These are phyloP conservation scores for Xylaria curta DNA, from an alignment of 495 filamentous ascomycete genomes.

Conservation along the genomic window DNA sequence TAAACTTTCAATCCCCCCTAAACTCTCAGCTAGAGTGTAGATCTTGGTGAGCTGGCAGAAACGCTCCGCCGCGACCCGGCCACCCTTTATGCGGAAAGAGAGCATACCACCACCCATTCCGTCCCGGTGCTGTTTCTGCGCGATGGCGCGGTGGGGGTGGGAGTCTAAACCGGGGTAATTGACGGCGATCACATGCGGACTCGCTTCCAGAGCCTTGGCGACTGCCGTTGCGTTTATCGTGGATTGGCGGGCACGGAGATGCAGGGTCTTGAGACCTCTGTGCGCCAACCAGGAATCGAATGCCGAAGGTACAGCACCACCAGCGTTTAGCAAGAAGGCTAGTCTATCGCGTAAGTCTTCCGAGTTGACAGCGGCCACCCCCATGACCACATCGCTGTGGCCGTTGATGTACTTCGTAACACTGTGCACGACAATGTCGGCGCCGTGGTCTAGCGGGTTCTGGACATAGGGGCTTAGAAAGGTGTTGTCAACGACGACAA, in stretches of 20 bases:
- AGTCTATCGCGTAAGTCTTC: slow-evolving; percentile 76
- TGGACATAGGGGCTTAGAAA: slow-evolving; percentile 96
- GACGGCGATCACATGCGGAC: slow-evolving; percentile 81
- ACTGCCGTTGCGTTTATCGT: slow-evolving; percentile 80
- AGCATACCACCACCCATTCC: slow-evolving; percentile 98
- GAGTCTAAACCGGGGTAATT: slow-evolving; percentile 94
- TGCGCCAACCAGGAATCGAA: slow-evolving; percentile 99
- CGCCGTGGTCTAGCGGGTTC: slow-evolving; percentile 92
- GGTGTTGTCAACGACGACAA: slow-evolving; percentile 98
- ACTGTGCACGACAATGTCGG: slow-evolving; percentile 97
- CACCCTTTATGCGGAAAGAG: slow-evolving; percentile 91
- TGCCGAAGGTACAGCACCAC: slow-evolving; percentile 89
- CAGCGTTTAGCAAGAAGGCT: slow-evolving; percentile 94
- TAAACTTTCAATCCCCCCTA: slow-evolving; percentile 92
- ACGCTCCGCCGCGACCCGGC: slow-evolving; percentile 81
- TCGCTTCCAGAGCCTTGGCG: slow-evolving; percentile 76
- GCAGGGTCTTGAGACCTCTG: slow-evolving; percentile 94
- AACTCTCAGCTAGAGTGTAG: slow-evolving; percentile 90
- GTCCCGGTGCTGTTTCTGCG: slow-evolving; percentile 87
- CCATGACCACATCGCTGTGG: slow-evolving; percentile 98
- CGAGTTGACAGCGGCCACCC: slow-evolving; percentile 93
- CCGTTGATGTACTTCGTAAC: slow-evolving; percentile 99
- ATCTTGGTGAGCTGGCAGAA: slow-evolving; percentile 91
- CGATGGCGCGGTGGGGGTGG: slow-evolving; percentile 84
- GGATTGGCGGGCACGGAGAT: slow-evolving; percentile 87